Percentiles rank a stretch among this genome's conserved stretches.
These are phyloP conservation scores for Gamsiella multidivaricata DNA, from an alignment of 192 early-diverging fungal genomes.

Conservation along the genomic window DNA sequence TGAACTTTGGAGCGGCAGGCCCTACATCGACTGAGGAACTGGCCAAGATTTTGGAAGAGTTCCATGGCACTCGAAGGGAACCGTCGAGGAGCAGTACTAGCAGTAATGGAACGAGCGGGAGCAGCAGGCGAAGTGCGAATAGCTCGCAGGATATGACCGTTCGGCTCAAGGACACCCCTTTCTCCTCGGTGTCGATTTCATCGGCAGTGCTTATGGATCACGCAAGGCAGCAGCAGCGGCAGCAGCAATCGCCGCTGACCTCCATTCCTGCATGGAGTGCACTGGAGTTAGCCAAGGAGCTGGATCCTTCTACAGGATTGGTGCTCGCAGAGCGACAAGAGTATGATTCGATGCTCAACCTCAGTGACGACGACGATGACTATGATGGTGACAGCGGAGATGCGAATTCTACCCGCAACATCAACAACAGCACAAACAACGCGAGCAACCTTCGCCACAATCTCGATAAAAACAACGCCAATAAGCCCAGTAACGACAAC, in stretches of 20 bases:
- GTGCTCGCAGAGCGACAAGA: slow-evolving; percentile 10
- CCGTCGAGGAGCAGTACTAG: background rate
- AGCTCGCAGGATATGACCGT: slow-evolving; percentile 22
- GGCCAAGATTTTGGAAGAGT: slow-evolving; percentile 10
- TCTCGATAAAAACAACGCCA: too few relatives aligned
- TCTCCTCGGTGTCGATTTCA: background rate
- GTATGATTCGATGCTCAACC: slow-evolving; percentile 20
- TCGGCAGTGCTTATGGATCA: background rate
- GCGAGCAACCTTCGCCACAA: too few relatives aligned
- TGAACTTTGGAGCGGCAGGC: too few relatives aligned
- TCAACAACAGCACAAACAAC: too few relatives aligned
- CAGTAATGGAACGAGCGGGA: background rate
- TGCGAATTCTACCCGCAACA: too few relatives aligned
- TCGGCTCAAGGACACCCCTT: slow-evolving; percentile 1
- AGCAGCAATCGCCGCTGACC: background rate
- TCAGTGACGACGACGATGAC: slow-evolving; percentile 21
- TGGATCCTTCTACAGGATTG: background rate
- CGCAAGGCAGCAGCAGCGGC: too few relatives aligned
- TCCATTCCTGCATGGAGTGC: background rate
- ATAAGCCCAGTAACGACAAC: background rate
- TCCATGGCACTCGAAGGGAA: slow-evolving; percentile 2
- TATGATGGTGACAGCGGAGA: background rate
- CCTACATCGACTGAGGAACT: slow-evolving; percentile 9
- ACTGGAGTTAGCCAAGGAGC: background rate
- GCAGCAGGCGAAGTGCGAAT: slow-evolving; percentile 13